Evolutionary conservation across 495 filamentous ascomycete species (phyloP).

Genomic region (Saxispiralis lemnorum): DNA sequence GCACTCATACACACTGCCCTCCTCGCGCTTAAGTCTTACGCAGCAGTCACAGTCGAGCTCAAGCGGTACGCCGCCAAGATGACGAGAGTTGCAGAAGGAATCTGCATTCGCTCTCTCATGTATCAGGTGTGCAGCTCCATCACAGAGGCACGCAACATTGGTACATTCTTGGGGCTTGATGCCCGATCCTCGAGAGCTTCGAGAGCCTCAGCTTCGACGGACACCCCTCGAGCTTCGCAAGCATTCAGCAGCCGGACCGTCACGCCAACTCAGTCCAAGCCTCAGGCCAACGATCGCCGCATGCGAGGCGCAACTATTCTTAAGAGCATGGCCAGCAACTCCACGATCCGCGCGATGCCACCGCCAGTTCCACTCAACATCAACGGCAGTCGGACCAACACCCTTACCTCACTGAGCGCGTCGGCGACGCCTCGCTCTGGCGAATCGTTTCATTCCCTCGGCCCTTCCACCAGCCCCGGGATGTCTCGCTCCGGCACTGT

Average conservation of each 20-base stretch:
- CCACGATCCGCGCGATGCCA: constrained; percentile 10
- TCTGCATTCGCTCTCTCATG: constrained; percentile 62
- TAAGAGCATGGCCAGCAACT: constrained; percentile 6
- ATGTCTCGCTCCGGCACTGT: constrained; percentile 33
- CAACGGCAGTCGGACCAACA: constrained; percentile 25
- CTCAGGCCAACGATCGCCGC: constrained; percentile 6
- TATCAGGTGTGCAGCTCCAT: constrained; percentile 65
- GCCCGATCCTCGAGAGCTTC: constrained; percentile 9
- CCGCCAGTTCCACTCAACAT: constrained; percentile 28
- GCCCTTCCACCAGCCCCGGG: constrained; percentile 16
- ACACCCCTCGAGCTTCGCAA: constrained; percentile 9
- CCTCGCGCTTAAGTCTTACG: constrained; percentile 5
- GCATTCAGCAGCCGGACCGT: constrained; percentile 11
- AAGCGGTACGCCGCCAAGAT: constrained; percentile 1
- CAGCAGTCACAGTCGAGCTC: constrained; percentile 4
- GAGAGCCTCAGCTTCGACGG: neutral
- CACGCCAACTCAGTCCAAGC: constrained; percentile 14
- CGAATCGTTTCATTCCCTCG: constrained; percentile 47
- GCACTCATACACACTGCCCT: neutral
- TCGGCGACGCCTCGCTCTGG: constrained; percentile 52
- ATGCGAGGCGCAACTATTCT: constrained; percentile 14
- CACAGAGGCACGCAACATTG: constrained; percentile 50
- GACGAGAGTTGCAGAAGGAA: neutral
- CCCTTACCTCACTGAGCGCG: constrained; percentile 32
- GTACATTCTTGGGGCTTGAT: constrained; percentile 26